Evolutionary conservation across 2,329 filamentous ascomycete species (phyloP), one percentile per base, ranked within the genome.

Genomic region (Basipetospora chlamydospora): DNA sequence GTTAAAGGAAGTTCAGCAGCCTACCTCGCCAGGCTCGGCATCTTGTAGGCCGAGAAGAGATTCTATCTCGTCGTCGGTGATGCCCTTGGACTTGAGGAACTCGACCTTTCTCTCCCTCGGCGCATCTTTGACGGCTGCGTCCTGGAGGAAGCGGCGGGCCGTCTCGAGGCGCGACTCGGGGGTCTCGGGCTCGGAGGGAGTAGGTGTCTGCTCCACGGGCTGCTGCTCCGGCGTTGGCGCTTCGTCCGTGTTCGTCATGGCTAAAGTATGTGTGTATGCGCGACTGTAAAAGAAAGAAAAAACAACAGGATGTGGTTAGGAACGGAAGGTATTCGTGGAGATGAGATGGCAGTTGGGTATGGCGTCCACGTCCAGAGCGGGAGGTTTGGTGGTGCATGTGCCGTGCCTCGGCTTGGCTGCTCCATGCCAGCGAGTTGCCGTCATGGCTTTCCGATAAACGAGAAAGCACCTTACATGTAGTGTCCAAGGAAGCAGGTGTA

Each of bases 31-130:
- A n/a, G 30, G 10, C 16, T 33, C 23, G 26, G 13, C 37, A 6
- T 23, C 37, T 15, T 48, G 44, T 13, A 55, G 49, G 3, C 44
- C 51, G 12, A 94, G 58, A 6, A 93, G 61, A 34, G 63, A 60
- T 45, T 82, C 62, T 42, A 93, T 83, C 42, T 88, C 75, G 22
- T 67, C 63, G 4, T 69, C 60, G 3, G 59, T 60, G 6, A 94
- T 60, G 3, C 83, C 83, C 54, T 95, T 95, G 35, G 72, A 73
- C 49, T 77, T 68, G 2, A 95, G 60, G 46, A 94, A 94, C 6
- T 71, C 69, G 15, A 70, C 63, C 60, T 93, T 93, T 56, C 75
- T 77, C 39, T 83, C 78, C 30, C 67, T 65, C 0, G 79, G 65
- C 23, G 79, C 74, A 54, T 78, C 61, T 40, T 70, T 73, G 39